A percentile compares a stretch with the other conserved stretches of the same genome.
These are phyloP conservation scores for Stachybotrys chartarum DNA, from an alignment of 2,329 filamentous ascomycete genomes.

Conservation along the genomic window DNA sequence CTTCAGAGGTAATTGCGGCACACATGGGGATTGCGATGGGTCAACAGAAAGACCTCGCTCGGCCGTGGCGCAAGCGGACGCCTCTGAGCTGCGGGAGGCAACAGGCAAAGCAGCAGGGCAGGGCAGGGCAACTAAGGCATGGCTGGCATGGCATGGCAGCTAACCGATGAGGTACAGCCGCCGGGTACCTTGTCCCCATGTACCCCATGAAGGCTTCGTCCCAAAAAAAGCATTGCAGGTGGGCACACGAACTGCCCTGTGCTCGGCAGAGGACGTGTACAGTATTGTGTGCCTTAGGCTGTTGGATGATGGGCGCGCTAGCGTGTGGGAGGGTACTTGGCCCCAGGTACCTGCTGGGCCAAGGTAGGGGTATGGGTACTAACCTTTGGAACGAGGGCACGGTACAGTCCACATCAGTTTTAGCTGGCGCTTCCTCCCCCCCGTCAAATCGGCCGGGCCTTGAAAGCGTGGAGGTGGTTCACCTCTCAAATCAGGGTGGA, in stretches of 20 bases:
- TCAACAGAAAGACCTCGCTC: background rate
- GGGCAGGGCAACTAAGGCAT: background rate
- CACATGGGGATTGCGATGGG: too few relatives aligned
- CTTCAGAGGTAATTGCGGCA: too few relatives aligned
- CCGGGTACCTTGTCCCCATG: background rate
- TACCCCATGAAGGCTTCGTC: background rate
- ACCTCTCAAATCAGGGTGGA: conserved; percentile 18
- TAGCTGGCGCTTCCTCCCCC: background rate
- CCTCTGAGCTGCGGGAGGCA: background rate
- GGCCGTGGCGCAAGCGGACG: background rate
- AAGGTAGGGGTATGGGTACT: background rate
- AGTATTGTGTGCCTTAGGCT: background rate
- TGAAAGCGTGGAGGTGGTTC: background rate
- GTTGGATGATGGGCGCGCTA: background rate
- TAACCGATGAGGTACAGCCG: background rate
- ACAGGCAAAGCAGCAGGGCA: background rate
- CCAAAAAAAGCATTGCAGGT: background rate
- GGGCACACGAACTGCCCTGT: too few relatives aligned
- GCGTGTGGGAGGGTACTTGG: background rate
- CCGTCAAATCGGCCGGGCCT: background rate
- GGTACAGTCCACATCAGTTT: background rate
- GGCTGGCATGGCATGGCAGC: background rate
- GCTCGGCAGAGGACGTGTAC: background rate
- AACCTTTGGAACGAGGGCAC: background rate
- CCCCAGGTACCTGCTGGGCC: background rate